These are phyloP conservation scores for Kazachstania martiniae DNA, from an alignment of 805 yeast species.

Conservation along the genomic window DNA sequence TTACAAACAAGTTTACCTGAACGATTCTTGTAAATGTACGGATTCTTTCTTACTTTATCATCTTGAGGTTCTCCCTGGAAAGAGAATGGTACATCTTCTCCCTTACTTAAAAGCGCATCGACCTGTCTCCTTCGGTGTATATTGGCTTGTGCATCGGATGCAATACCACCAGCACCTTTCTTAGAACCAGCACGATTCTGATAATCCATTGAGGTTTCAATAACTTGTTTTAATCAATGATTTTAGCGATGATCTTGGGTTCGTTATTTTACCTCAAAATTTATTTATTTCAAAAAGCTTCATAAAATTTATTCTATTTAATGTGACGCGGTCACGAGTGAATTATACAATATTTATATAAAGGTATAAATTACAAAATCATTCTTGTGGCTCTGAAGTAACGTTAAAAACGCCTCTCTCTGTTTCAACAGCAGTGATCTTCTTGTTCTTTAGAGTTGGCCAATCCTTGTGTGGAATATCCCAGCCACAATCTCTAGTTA, in stretches of 20 bases:
- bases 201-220: slow-evolving; percentile 53
- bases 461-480: slow-evolving; percentile 43
- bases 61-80: slow-evolving; percentile 38
- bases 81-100: slow-evolving; percentile 27
- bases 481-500: slow-evolving; percentile 52
- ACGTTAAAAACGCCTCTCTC: slow-evolving; percentile 25
- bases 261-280: too few species aligned
- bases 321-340: too few species aligned
- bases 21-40: slow-evolving; percentile 76
- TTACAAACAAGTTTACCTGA: slow-evolving; percentile 79
- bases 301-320: too few species aligned
- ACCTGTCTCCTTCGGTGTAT: slow-evolving; percentile 59
- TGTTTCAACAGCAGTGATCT: slow-evolving; percentile 14
- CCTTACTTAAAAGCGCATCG: slow-evolving; percentile 40
- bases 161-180: slow-evolving; percentile 85
- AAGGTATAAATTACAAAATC: too few species aligned
- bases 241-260: too few species aligned
- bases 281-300: too few species aligned
- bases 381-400: slow-evolving; percentile 14
- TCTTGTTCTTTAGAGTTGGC: slow-evolving; percentile 19
- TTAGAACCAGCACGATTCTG: slow-evolving; percentile 85
- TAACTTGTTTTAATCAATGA: too few species aligned
- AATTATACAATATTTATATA: too few species aligned
- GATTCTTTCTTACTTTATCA: slow-evolving; percentile 28
- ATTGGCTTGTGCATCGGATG: slow-evolving; percentile 60